Conservation (phyloP, 352 stramenopile genomes). For the Lagenidium giganteum region DNA sequence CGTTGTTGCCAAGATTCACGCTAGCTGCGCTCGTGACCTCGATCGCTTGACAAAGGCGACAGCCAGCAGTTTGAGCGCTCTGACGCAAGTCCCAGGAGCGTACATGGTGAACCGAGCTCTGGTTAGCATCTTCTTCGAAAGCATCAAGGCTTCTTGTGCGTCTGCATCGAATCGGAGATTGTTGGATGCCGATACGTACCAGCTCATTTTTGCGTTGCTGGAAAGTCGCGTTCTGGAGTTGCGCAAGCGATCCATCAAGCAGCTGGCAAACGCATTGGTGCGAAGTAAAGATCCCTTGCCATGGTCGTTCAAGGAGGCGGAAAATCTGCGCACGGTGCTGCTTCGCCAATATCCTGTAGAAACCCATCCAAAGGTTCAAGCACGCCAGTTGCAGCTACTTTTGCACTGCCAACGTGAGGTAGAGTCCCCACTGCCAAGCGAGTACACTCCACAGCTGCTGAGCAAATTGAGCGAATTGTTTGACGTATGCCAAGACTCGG, state of each 20-base stretch:
- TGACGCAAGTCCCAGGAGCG: slow-evolving; percentile 8
- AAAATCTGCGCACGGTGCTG: slow-evolving; percentile 32
- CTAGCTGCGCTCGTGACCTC: background rate
- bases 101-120: slow-evolving; percentile 16
- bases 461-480: background rate
- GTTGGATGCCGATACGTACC: slow-evolving; percentile 1
- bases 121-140: slow-evolving; percentile 19
- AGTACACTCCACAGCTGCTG: background rate
- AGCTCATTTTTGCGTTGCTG: slow-evolving; percentile 30
- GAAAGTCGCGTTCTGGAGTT: slow-evolving; percentile 45
- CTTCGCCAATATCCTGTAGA: slow-evolving; percentile 46
- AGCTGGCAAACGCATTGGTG: slow-evolving; percentile 29
- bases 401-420: slow-evolving; percentile 30
- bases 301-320: slow-evolving; percentile 7
- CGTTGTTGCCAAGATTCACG: too few species aligned
- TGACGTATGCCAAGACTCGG: background rate
- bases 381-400: slow-evolving; percentile 46
- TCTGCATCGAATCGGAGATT: too few species aligned
- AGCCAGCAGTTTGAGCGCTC: background rate
- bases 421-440: slow-evolving; percentile 15
- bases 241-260: slow-evolving; percentile 53
- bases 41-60: background rate
- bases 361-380: slow-evolving; percentile 60
- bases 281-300: background rate
- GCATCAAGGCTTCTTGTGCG: too few species aligned